These are phyloP conservation scores for Teunomyces kruisii DNA, from an alignment of 805 yeast genomes.

Conservation along the genomic window DNA sequence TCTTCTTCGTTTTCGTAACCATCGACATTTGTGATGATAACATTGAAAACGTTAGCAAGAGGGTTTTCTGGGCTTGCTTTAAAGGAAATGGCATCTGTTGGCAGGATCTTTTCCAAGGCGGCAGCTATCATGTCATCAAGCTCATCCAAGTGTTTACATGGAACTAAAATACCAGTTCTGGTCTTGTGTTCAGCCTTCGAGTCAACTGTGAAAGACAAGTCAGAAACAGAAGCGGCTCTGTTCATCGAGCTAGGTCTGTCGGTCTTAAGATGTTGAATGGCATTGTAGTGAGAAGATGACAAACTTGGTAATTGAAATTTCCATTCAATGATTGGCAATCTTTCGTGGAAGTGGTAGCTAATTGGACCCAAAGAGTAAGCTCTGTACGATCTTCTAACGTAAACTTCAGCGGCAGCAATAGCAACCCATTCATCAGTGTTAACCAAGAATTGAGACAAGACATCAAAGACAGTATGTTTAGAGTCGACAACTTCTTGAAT, in stretches of 20 bases:
- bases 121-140: slow-evolving; percentile 77
- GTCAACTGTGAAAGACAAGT: slow-evolving; percentile 80
- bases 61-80: slow-evolving; percentile 20
- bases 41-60: slow-evolving; percentile 78
- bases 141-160: slow-evolving; percentile 83
- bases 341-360: slow-evolving; percentile 53
- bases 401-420: slow-evolving; percentile 95
- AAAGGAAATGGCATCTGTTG: slow-evolving; percentile 39
- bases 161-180: slow-evolving; percentile 82
- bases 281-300: slow-evolving; percentile 69
- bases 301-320: slow-evolving; percentile 79
- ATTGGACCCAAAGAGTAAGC: slow-evolving; percentile 88
- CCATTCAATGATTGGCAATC: slow-evolving; percentile 80
- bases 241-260: slow-evolving; percentile 51
- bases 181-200: slow-evolving; percentile 62
- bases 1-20: slow-evolving; percentile 73
- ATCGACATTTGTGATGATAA: slow-evolving; percentile 71
- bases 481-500: slow-evolving; percentile 94
- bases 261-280: slow-evolving; percentile 53
- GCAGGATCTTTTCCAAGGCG: slow-evolving; percentile 72
- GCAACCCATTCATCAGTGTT: slow-evolving; percentile 85
- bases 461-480: slow-evolving; percentile 94
- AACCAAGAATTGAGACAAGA: slow-evolving; percentile 84
- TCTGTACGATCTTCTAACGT: slow-evolving; percentile 93
- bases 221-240: slow-evolving; percentile 91